Evolutionary conservation across 768 basidiomycete species (phyloP), one percentile per base, ranked within the genome.

Genomic region (Paxillus rubicundulus): DNA sequence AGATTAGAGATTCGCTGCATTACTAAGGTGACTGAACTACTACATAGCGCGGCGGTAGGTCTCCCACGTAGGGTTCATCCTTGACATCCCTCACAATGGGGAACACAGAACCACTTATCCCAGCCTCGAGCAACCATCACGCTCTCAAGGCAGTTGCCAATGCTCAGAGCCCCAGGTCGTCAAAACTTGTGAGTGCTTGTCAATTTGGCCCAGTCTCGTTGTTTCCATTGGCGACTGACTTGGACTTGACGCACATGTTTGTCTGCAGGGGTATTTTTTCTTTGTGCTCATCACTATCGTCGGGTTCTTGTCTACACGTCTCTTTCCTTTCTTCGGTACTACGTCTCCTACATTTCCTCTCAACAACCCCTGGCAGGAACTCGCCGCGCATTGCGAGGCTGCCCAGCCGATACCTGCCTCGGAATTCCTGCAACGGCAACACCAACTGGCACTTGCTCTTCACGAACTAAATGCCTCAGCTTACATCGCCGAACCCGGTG

Each of bases 401-500:
- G 67, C 76, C 17, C 59, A 73, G n/a, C 76, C 84, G 9, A 84
- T 87, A 56, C 54, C 60, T 17, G 43, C 64, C 2, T 53, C 63
- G 9, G 81, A 84, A 48, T 82, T 79, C 58, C 62, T 73, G 20
- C 64, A 64, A 28, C 78, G 86, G n/a, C 88, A 87, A 59, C 72
- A 61, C 5, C 55, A 65, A 9, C 74, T 89, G 27, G 84, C 84
- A 2, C 69, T 71, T 13, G 70, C 65, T 0, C 75, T 89, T 16
- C 64, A 72, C 49, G 54, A 66, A 5, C 72, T 82, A 24, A 77
- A 81, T 28, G 85, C 79, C 0, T 75, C 81, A 7, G 85, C 86
- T 14, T 93, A 89, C 65, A 79, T 94, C 32, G 81, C 86, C 6
- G 91, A 94, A 64, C 89, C 92, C 21, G 83, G 87, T 0, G 80